Percentiles rank a stretch among this genome's conserved stretches.
Conservation (phyloP, 169 alveolate species). For the Eimeria zaria region DNA sequence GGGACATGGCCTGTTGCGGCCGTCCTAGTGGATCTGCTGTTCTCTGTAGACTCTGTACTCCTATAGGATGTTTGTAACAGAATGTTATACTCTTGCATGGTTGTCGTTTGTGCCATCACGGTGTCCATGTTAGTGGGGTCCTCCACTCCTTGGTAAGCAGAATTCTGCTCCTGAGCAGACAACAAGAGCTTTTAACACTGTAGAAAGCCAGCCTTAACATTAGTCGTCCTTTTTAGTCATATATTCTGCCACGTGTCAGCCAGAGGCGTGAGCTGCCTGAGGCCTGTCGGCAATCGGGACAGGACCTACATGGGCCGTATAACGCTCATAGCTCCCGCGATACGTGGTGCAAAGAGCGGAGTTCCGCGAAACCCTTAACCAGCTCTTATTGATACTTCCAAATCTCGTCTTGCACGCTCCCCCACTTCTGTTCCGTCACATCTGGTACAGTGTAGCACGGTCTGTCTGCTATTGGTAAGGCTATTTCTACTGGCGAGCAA, state of each 20-base stretch:
- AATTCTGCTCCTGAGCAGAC: not conserved
- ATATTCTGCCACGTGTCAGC: not conserved
- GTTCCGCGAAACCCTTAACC: not conserved
- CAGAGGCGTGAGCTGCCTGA: not conserved
- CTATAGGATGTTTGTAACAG: not conserved
- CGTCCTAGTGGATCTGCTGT: not conserved
- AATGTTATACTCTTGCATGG: not conserved
- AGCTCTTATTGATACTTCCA: not conserved
- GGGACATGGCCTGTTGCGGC: not conserved
- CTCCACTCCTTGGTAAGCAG: not conserved
- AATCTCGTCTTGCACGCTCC: not conserved
- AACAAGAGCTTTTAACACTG: too few species aligned
- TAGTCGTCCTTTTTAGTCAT: not conserved
- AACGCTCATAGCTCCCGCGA: not conserved
- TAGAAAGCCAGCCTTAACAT: not conserved
- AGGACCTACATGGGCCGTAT: not conserved
- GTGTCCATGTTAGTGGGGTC: not conserved
- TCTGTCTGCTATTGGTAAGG: not conserved
- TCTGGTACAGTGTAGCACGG: not conserved
- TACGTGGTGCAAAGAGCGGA: not conserved
- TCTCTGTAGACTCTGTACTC: not conserved
- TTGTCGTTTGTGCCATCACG: not conserved
- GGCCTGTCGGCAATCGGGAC: not conserved
- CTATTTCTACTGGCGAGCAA: not conserved
- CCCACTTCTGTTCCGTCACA: not conserved